Evolutionary conservation across 108 stramenopile genomes (phyloP), one percentile per base, ranked within the genome.

Genomic region (Stephanodiscus triporus): DNA sequence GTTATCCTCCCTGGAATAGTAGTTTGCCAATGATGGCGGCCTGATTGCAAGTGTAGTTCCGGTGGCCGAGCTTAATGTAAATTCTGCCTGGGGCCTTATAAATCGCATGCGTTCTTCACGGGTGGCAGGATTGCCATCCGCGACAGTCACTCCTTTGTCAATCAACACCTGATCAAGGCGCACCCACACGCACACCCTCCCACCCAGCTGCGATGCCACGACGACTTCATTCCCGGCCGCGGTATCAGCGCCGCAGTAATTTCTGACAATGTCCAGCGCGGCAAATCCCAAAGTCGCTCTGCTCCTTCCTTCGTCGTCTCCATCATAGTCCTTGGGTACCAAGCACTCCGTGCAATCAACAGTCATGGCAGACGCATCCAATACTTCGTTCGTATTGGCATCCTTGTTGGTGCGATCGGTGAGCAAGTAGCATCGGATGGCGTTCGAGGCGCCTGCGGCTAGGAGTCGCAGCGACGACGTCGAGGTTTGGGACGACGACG

Each of bases 21-120:
- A 73, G 29, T 73, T 66, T 36, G 48, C 81, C 65, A 82, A 53
- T 29, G 53, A 47, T 24, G 77, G 76, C 27, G 81, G 81, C 16
- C 81, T 76, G 32, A 82, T 82, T 14, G 76, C 81, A 17, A 82
- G 64, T 26, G 76, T 82, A 17, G 76, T 82, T 9, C 81, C 81
- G 8, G 76, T 82, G 16, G 81, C 81, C 4, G 50, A 20, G 22
- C 49, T 32, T 19, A 72, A 56, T 19, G 19, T 40, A 32, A 81
- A 81, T 57, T 81, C 80, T 45, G 49, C 60, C 22, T 67, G 50
- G 27, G 77, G 70, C 9, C n/a, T 63, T 38, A 61, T 45, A 53
- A 42, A 72, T 43, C 20, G 36, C 8, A 29, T 22, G 32, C 34
- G 10, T 22, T 32, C 49, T 16, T 23, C n/a, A 29, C 42, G 4